Percentiles rank a stretch among this genome's conserved stretches.
phyloP scores from a whole-genome alignment of 257 asterid genomes.

The Solanum virginianum region DNA sequence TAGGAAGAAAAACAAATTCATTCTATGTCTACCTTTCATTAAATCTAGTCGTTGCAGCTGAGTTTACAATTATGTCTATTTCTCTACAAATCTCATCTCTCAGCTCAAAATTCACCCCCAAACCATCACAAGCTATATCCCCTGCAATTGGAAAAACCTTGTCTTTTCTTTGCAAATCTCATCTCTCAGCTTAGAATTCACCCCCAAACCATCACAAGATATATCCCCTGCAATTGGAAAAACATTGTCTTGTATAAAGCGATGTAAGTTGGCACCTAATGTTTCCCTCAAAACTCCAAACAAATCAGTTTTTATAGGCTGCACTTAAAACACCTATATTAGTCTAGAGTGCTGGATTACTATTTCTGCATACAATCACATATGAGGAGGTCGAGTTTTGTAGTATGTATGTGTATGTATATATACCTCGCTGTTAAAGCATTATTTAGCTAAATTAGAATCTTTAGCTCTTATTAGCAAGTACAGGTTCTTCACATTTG shows the following conservation, averaged over 20 bases:
- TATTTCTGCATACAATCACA: not conserved
- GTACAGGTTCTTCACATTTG: slow-evolving; percentile 9
- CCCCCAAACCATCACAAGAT: too few species aligned
- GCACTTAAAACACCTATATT: not conserved
- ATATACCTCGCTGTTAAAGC: slow-evolving; percentile 31
- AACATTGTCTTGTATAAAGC: not conserved
- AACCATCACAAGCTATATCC: not conserved
- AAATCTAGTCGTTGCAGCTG: slow-evolving; percentile 52
- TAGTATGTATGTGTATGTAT: not conserved
- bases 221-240: not conserved
- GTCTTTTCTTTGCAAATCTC: slow-evolving; percentile 20
- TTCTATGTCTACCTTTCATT: slow-evolving; percentile 11
- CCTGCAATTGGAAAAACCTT: not conserved
- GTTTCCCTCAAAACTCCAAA: slow-evolving; percentile 27
- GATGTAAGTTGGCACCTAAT: not conserved
- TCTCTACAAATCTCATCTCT: slow-evolving; percentile 19
- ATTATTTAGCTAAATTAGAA: slow-evolving; percentile 10
- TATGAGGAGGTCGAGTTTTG: not conserved
- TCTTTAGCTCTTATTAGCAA: slow-evolving; percentile 5
- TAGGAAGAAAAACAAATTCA: not conserved
- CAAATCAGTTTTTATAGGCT: slow-evolving; percentile 24
- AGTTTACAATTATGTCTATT: slow-evolving; percentile 35
- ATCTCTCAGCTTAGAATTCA: not conserved
- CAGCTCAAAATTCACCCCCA: not conserved
- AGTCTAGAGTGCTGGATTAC: not conserved